A percentile compares a stretch with the other conserved stretches of the same genome.
Conservation (phyloP, 257 asterid genomes). For the Solanum gracilifrons region DNA sequence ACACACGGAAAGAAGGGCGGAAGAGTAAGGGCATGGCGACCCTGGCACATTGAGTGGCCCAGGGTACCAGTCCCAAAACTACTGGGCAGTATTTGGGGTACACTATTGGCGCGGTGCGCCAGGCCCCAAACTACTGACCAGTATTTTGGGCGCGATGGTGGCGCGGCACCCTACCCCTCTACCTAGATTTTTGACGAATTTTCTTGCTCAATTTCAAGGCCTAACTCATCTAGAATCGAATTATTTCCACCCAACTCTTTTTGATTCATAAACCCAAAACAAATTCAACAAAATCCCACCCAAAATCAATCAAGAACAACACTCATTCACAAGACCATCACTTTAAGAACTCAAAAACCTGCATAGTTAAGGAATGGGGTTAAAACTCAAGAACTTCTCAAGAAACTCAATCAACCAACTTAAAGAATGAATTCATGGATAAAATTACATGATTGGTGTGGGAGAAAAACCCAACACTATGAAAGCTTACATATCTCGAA, state of each 20-base stretch:
- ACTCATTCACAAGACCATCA: neutral
- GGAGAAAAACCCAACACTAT: no score
- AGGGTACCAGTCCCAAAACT: neutral
- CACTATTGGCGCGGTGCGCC: rapidly evolving
- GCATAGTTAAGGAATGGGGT: neutral
- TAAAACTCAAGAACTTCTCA: neutral
- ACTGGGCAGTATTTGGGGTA: no score
- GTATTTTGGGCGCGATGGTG: neutral
- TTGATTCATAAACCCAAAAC: neutral
- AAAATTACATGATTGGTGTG: no score
- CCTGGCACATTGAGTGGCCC: neutral
- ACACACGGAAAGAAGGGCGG: neutral
- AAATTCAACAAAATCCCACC: neutral
- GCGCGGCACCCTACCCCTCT: neutral
- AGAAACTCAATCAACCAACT: neutral
- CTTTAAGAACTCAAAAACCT: neutral
- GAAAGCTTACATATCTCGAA: no score
- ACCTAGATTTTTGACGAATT: neutral
- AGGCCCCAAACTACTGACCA: no score
- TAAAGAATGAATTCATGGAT: no score
- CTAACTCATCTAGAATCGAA: neutral
- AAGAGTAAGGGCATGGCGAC: neutral
- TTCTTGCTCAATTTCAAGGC: neutral
- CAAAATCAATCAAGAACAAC: neutral
- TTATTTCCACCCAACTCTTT: neutral